Base-by-base conservation (phyloP, 2,329 filamentous ascomycete species). In the Fusarium sp. region DNA sequence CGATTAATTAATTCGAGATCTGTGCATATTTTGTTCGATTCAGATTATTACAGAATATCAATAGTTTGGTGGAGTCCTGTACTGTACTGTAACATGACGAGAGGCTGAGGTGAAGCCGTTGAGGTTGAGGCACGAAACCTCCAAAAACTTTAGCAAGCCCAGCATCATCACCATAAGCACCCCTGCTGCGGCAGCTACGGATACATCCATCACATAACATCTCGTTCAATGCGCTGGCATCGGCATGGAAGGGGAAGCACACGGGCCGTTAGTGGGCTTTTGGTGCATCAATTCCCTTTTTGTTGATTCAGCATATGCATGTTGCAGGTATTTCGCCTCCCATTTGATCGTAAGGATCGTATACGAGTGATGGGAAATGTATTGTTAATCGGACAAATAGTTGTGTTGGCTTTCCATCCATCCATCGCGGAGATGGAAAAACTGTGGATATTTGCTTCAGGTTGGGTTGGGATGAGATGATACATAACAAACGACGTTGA, bases 241-340 rank as follows among this genome's bases (percentile, higher is more conserved):
- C 49, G 49, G 49, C 30, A 42, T 53, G 30, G 49, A 46, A 47
- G 43, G 45, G 49, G 59, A 61, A 60, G 62, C 55, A 72, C 72
- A 73, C 72, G 72, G 72, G 51, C 72, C 68, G 56, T 46, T 14
- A 18, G 55, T 57, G 69, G 72, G 72, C 53, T 50, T 68, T 46
- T 51, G 55, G 54, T 55, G 59, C 58, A 59, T 43, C 40, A 30
- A 47, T 62, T 63, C 34, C 58, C 49, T 41, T 59, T n/a, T n/a
- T 37, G 34, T 28, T 53, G 34, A 41, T 53, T 25, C 23, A 42
- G 34, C 12, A 53, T 41, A 41, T 37, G 34, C 34, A 37, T 37
- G 18, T n/a, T 37, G 34, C 3, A 37, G 34, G 34, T 37, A 12
- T 12, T n/a, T 58, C 46, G 51, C 66, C 55, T 53, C 56, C 41